Conservation (phyloP, 495 filamentous ascomycete species). For the Penicillium chermesinum region DNA sequence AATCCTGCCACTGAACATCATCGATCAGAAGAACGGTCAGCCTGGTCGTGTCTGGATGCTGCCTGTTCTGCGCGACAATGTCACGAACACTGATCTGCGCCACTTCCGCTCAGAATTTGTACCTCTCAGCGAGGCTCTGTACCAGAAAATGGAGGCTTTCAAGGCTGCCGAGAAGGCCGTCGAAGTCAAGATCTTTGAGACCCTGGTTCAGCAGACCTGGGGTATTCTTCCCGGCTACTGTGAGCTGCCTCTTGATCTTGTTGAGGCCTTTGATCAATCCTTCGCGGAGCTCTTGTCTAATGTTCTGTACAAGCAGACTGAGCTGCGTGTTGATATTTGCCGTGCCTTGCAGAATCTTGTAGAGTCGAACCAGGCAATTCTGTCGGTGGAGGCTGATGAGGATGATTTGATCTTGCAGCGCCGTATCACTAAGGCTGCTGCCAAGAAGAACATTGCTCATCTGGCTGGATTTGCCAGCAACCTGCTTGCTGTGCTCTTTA, state of each 20-base stretch:
- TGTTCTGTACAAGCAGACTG: slow-evolving; percentile 84
- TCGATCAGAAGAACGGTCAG: slow-evolving; percentile 65
- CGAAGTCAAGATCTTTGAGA: slow-evolving; percentile 96
- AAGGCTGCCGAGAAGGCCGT: slow-evolving; percentile 76
- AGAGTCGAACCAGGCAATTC: slow-evolving; percentile 80
- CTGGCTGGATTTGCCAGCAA: slow-evolving; percentile 76
- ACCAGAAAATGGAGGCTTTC: slow-evolving; percentile 79
- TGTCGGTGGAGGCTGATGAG: slow-evolving; percentile 52
- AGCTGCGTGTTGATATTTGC: slow-evolving; percentile 81
- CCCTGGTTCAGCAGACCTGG: slow-evolving; percentile 93
- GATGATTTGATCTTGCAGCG: slow-evolving; percentile 66
- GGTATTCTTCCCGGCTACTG: slow-evolving; percentile 92
- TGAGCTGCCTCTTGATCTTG: slow-evolving; percentile 77
- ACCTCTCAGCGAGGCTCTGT: slow-evolving; percentile 83
- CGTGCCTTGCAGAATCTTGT: slow-evolving; percentile 77
- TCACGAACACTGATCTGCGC: slow-evolving; percentile 74
- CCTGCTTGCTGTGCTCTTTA: slow-evolving; percentile 89
- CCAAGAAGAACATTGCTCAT: slow-evolving; percentile 71
- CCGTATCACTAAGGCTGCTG: slow-evolving; percentile 67
- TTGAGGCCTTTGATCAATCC: slow-evolving; percentile 71
- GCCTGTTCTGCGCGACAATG: slow-evolving; percentile 78
- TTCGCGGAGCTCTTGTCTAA: slow-evolving; percentile 91
- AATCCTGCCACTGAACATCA: slow-evolving; percentile 80
- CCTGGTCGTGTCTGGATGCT: slow-evolving; percentile 91
- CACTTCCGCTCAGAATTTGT: slow-evolving; percentile 85